phyloP scores from a whole-genome alignment of 305 asterid genomes.

The Fraxinus angustifolia region DNA sequence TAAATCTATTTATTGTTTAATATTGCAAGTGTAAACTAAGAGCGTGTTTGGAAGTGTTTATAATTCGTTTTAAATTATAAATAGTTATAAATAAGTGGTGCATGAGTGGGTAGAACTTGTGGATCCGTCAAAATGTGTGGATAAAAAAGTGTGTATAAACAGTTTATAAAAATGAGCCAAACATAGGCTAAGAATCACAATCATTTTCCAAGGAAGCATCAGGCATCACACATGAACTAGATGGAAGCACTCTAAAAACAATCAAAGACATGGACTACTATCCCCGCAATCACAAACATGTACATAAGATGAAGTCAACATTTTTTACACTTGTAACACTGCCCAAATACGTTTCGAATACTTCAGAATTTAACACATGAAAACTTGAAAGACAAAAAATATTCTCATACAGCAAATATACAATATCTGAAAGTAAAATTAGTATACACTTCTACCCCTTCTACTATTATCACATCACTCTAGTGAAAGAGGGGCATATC shows the following conservation, averaged over 20 bases:
- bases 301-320: background rate
- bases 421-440: background rate
- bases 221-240: background rate
- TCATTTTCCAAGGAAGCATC: background rate
- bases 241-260: background rate
- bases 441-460: background rate
- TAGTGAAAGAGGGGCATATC: background rate
- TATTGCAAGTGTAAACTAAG: background rate
- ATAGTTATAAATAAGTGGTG: background rate
- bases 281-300: background rate
- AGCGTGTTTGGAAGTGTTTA: background rate
- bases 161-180: background rate
- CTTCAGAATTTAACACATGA: background rate
- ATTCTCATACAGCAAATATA: background rate
- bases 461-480: background rate
- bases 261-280: background rate
- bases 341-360: background rate
- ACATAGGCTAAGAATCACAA: background rate
- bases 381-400: background rate
- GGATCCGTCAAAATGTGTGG: background rate
- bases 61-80: background rate
- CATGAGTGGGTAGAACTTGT: background rate
- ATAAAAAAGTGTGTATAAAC: background rate
- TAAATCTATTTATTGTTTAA: background rate
- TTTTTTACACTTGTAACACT: background rate